Conservation (phyloP, 2,329 filamentous ascomycete species). For the Amauroascus niger region DNA sequence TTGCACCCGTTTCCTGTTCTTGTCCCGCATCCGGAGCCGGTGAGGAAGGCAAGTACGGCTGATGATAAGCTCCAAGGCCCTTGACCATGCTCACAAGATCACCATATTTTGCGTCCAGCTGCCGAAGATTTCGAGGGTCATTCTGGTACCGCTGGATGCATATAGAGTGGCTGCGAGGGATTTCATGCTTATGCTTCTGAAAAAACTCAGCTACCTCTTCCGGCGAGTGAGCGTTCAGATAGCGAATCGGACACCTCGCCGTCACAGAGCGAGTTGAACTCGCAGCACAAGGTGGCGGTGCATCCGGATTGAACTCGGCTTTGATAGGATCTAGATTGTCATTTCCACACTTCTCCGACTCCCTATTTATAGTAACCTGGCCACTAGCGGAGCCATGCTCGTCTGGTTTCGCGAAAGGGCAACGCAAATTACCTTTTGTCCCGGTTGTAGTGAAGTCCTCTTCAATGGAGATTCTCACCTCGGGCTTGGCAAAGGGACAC, state of each 20-base stretch:
- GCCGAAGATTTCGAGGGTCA: slow-evolving; percentile 73
- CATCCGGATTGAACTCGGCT: slow-evolving; percentile 37
- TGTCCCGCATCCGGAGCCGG: slow-evolving; percentile 29
- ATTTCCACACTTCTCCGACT: slow-evolving; percentile 39
- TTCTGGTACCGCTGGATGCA: slow-evolving; percentile 84
- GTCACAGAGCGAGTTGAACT: slow-evolving; percentile 38
- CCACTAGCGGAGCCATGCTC: slow-evolving; percentile 26
- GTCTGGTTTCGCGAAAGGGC: slow-evolving; percentile 59
- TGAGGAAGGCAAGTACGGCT: slow-evolving; percentile 65
- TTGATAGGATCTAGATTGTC: slow-evolving; percentile 51
- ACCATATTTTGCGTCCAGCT: slow-evolving; percentile 89
- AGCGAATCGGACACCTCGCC: slow-evolving; percentile 81
- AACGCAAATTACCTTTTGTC: slow-evolving; percentile 66
- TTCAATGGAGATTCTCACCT: slow-evolving; percentile 60
- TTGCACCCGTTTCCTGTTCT: slow-evolving; percentile 38
- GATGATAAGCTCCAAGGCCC: slow-evolving; percentile 75
- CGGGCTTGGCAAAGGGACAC: slow-evolving; percentile 37
- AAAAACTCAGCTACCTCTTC: slow-evolving; percentile 91
- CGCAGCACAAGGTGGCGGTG: slow-evolving; percentile 35
- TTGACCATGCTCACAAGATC: slow-evolving; percentile 91
- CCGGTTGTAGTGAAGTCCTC: slow-evolving; percentile 78
- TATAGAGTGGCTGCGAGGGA: slow-evolving; percentile 85
- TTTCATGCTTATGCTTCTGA: slow-evolving; percentile 87
- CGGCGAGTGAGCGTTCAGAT: slow-evolving; percentile 80
- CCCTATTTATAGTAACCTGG: slow-evolving; percentile 32